Base-by-base conservation (phyloP, 805 yeast genomes). In the Maudiozyma bulderi region DNA sequence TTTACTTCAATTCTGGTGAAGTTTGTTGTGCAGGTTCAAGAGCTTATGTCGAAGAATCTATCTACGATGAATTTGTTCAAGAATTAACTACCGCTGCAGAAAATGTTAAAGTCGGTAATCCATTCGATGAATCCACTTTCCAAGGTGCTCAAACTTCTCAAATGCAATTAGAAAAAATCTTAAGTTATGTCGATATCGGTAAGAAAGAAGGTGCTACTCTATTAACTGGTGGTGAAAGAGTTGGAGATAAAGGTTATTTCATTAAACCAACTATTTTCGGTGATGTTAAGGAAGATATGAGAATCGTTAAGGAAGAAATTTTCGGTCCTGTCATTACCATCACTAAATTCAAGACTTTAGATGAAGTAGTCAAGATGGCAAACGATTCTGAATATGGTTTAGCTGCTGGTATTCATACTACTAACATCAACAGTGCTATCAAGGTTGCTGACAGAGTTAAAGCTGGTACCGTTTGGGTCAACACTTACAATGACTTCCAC, bases 11-110 rank as follows among this genome's bases (percentile, higher is more conserved):
- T 73, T 82, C 95, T 50, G 96, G 96, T 72, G 95, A 88, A 72
- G 90, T 86, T 51, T 88, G 96, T 73, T 84, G 91, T 71, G 91
- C 95, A 30, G 93, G 95, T 66, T 88, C 95, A 54, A 82, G 96
- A 68, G 77, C 86, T 53, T 86, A 84, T 69, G 82, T 87, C 52
- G 89, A 86, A 68, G 84, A 78, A 55, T 79, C 76, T 47, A 72
- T 84, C 59, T 84, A 84, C 71, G 86, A 83, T 55, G 73, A 75
- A 57, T 76, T 87, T 57, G 68, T 84, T 47, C 73, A 72, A 52
- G 79, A 77, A 58, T 81, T 84, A 56, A 74, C 72, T 58, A 54
- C 58, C 9, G 75, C 74, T 46, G 69, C 73, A 47, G 78, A 74
- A 61, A 65, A 54, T 42, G 67, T 78, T 57, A 82, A 79, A 68